phyloP scores from a whole-genome alignment of 2,329 filamentous ascomycete genomes.

The Coniella lustricola region DNA sequence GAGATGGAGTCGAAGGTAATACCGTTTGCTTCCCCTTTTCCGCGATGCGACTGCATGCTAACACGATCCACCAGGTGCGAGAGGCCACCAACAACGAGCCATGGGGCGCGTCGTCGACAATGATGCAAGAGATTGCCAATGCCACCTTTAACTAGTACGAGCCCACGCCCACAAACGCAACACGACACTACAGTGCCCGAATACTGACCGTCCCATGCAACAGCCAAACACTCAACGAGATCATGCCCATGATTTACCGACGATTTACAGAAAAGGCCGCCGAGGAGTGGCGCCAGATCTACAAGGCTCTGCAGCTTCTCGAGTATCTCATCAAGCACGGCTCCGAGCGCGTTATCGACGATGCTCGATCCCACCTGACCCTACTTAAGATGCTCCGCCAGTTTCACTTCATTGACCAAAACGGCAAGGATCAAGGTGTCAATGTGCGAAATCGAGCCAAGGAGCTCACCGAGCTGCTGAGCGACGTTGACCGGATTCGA shows the following conservation, averaged over 20 bases:
- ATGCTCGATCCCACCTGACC: slow-evolving; percentile 89
- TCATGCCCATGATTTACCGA: slow-evolving; percentile 99
- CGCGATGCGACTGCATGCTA: slow-evolving; percentile 15
- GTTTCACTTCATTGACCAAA: slow-evolving; percentile 93
- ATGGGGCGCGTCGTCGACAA: slow-evolving; percentile 77
- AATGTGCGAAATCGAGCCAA: slow-evolving; percentile 96
- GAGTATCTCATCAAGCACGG: slow-evolving; percentile 96
- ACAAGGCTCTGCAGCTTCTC: slow-evolving; percentile 93
- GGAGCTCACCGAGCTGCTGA: slow-evolving; percentile 86
- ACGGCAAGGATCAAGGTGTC: slow-evolving; percentile 96
- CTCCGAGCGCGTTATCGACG: slow-evolving; percentile 93
- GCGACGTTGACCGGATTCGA: slow-evolving; percentile 84
- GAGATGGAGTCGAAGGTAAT: slow-evolving; percentile 73
- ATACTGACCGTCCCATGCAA: slow-evolving; percentile 12
- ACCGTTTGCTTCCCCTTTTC: neutral
- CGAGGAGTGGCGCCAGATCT: slow-evolving; percentile 98
- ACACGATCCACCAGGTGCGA: slow-evolving; percentile 56
- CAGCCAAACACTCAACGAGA: slow-evolving; percentile 94
- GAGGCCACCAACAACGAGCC: slow-evolving; percentile 99
- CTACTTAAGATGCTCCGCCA: slow-evolving; percentile 97
- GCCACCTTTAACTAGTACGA: slow-evolving; percentile 96
- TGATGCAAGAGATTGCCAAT: slow-evolving; percentile 98
- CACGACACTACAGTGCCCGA: neutral
- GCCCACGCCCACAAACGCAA: neutral
- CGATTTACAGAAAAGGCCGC: slow-evolving; percentile 97